These are phyloP conservation scores for Clarireedia monteithiana DNA, from an alignment of 2,329 filamentous ascomycete genomes.

Conservation along the genomic window DNA sequence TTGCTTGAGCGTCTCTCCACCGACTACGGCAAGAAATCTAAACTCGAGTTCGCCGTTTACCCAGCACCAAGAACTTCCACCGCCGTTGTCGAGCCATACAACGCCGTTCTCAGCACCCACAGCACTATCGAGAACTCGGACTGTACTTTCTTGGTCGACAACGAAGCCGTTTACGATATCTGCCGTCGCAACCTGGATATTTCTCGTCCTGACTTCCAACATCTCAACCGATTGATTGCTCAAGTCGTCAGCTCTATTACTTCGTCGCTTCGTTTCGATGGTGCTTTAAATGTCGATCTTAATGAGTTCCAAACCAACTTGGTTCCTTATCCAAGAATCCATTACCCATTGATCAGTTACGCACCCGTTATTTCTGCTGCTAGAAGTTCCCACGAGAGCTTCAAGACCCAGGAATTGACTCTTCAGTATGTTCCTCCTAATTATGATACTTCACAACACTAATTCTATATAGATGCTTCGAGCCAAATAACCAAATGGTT, in stretches of 20 bases:
- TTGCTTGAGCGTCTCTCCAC: slow-evolving; percentile 55
- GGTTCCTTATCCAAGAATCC: slow-evolving; percentile 60
- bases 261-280: slow-evolving; percentile 56
- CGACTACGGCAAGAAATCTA: slow-evolving; percentile 61
- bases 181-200: slow-evolving; percentile 58
- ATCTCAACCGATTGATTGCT: slow-evolving; percentile 58
- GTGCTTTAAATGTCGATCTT: slow-evolving; percentile 59
- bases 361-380: slow-evolving; percentile 53
- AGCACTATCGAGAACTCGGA: slow-evolving; percentile 60
- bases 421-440: slow-evolving; percentile 44
- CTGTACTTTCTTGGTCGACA: slow-evolving; percentile 62
- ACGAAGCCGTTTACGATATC: slow-evolving; percentile 62
- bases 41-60: slow-evolving; percentile 60
- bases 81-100: slow-evolving; percentile 63
- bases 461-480: slow-evolving; percentile 41
- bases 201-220: slow-evolving; percentile 54
- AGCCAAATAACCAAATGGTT: slow-evolving; percentile 61
- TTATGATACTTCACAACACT: slow-evolving; percentile 3
- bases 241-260: slow-evolving; percentile 63
- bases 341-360: slow-evolving; percentile 59
- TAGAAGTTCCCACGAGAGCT: slow-evolving; percentile 57
- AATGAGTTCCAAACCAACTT: slow-evolving; percentile 65
- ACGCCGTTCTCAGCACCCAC: slow-evolving; percentile 49
- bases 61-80: slow-evolving; percentile 56
- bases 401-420: slow-evolving; percentile 57